Percentiles rank a stretch among this genome's conserved stretches.
Conservation (phyloP, 1,284 basidiomycete genomes). For the Xerocomus alliaceus region DNA sequence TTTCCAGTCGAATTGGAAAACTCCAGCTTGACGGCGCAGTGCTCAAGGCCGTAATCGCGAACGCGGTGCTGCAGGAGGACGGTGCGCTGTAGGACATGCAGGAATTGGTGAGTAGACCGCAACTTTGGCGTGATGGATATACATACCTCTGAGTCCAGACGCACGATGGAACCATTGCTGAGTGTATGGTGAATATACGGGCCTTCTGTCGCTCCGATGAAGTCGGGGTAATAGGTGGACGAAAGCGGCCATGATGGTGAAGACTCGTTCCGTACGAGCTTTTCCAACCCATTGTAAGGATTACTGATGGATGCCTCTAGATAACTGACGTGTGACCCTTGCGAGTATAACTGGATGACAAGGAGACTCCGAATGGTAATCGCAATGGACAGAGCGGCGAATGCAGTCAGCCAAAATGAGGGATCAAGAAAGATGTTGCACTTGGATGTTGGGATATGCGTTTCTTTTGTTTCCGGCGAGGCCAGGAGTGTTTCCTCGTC, state of each 20-base stretch:
- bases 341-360: slow-evolving; percentile 14
- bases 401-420: slow-evolving; percentile 29
- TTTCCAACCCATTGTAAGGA: slow-evolving; percentile 35
- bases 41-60: slow-evolving; percentile 32
- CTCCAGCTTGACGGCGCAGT: slow-evolving; percentile 21
- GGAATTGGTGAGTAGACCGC: not conserved
- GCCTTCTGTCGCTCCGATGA: slow-evolving; percentile 28
- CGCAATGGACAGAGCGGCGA: slow-evolving; percentile 29
- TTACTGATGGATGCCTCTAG: slow-evolving; percentile 24
- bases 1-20: slow-evolving; percentile 9
- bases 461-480: slow-evolving; percentile 2
- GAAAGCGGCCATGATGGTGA: slow-evolving; percentile 35
- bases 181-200: slow-evolving; percentile 13
- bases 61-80: slow-evolving; percentile 31
- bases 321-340: not conserved
- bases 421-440: slow-evolving; percentile 10
- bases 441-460: not conserved
- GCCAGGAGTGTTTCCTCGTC: slow-evolving; percentile 28
- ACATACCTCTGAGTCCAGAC: slow-evolving; percentile 26
- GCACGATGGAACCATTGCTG: slow-evolving; percentile 29
- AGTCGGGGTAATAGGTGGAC: slow-evolving; percentile 30
- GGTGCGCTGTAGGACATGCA: slow-evolving; percentile 14
- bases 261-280: slow-evolving; percentile 30
- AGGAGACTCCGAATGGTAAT: slow-evolving; percentile 33
- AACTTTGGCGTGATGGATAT: not conserved